phyloP scores from a whole-genome alignment of 805 yeast genomes.

The Barnettozyma populi region DNA sequence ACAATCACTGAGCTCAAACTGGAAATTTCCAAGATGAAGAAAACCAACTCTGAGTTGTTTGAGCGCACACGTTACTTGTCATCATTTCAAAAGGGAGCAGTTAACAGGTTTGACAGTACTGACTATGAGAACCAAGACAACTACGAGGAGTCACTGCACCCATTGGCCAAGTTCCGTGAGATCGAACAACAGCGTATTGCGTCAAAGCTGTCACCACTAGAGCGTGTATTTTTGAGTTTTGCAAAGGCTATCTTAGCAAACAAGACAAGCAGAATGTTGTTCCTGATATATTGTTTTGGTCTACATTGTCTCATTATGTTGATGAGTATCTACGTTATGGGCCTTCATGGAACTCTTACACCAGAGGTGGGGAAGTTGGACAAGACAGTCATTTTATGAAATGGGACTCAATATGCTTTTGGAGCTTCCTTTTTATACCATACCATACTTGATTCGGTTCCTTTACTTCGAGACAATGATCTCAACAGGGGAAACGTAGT shows the following conservation, averaged over 20 bases:
- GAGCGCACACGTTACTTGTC: conserved; percentile 70
- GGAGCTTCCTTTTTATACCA: no score
- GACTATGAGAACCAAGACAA: conserved; percentile 57
- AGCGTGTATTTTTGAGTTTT: conserved; percentile 66
- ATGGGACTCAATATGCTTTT: neutral
- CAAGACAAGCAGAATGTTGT: conserved; percentile 62
- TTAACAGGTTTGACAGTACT: conserved; percentile 21
- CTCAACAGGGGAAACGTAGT: no score
- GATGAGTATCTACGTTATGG: conserved; percentile 51
- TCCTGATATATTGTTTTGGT: conserved; percentile 67
- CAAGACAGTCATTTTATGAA: conserved; percentile 1
- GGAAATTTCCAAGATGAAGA: conserved; percentile 57
- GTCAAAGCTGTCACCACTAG: conserved; percentile 69
- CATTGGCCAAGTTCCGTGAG: conserved; percentile 75
- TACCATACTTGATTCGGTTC: no score
- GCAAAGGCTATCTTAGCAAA: conserved; percentile 75
- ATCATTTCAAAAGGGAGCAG: conserved; percentile 32
- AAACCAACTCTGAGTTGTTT: conserved; percentile 73
- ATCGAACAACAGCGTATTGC: conserved; percentile 71
- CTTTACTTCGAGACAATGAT: no score
- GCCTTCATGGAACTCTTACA: conserved; percentile 37
- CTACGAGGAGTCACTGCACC: conserved; percentile 77
- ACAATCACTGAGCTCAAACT: conserved; percentile 56
- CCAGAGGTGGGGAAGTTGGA: conserved; percentile 34
- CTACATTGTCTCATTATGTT: conserved; percentile 70